Evolutionary conservation across 768 basidiomycete genomes (phyloP).

Genomic region (Pulveroboletus ravenelii): DNA sequence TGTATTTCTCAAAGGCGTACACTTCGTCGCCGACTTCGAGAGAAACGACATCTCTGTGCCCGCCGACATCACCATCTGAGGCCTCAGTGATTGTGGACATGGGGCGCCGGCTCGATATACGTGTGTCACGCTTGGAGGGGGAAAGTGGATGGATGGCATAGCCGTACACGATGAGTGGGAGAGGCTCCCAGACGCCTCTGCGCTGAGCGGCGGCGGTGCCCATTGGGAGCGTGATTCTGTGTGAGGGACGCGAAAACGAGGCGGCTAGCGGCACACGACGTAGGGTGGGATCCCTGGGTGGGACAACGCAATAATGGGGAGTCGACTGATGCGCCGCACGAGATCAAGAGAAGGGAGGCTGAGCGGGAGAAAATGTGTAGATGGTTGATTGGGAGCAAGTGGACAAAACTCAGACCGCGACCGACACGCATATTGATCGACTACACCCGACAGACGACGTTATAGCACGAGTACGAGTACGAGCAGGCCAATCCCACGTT

Average conservation of each 20-base stretch:
- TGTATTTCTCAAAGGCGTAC: constrained; percentile 94
- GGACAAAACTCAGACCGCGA: background rate
- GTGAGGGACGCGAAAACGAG: background rate
- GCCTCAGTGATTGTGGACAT: constrained; percentile 42
- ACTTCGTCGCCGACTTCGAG: constrained; percentile 96
- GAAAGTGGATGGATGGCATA: constrained; percentile 84
- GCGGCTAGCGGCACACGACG: background rate
- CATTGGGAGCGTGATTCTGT: constrained; percentile 3
- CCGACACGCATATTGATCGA: background rate
- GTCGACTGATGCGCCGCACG: background rate
- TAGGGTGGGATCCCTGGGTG: background rate
- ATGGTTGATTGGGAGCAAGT: background rate
- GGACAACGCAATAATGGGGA: background rate
- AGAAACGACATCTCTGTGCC: constrained; percentile 71
- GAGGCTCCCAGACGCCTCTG: constrained; percentile 56
- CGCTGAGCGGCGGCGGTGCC: constrained; percentile 26
- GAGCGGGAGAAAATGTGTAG: background rate
- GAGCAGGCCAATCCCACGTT: background rate
- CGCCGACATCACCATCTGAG: constrained; percentile 56
- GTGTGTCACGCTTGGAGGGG: constrained; percentile 70
- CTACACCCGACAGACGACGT: background rate
- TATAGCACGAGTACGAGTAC: background rate
- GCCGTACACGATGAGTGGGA: constrained; percentile 79
- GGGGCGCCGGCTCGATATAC: constrained; percentile 43
- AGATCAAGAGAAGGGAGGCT: background rate